Base-by-base conservation (phyloP, 2,329 filamentous ascomycete genomes). In the Cryphonectria parasitica region DNA sequence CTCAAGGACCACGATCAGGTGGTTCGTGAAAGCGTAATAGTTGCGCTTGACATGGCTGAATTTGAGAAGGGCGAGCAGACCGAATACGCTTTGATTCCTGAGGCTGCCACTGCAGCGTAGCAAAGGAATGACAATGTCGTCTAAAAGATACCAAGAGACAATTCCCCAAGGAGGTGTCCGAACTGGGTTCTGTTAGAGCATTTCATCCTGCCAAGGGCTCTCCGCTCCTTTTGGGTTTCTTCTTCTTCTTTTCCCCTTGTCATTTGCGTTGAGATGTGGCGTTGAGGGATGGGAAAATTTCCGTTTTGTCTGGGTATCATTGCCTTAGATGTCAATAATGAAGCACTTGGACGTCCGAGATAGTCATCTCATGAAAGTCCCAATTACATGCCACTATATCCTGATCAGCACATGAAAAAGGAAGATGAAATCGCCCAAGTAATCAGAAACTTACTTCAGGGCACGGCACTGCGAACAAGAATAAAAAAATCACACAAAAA, bases 41-140 rank as follows among this genome's bases (percentile, higher is more conserved):
- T 99, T 69, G 96, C 96, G 61, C 86, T 99, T 75, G 96, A 99
- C 81, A 99, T 99, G 94, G 96, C 95, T 15, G 95, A 98, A 78
- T 98, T 94, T 78, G 96, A 99, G 85, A 94, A 92, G 84, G 92
- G 90, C 75, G 92, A 93, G 58, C 90, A 97, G 81, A 84, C 90
- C 43, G 95, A 99, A 79, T 99, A 99, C 84, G 96, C 96, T 63
- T 87, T 97, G 77, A 91, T 98, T 75, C 95, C 95, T 3, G 88
- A 92, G 76, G 81, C 81, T 65, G 79, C 80, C 74, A 81, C 81
- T 75, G 76, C 80, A 70, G 82, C 81, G 72, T 83, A 73, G 62
- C 10, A 36, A 15, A n/a, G 19, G 10, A 17, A 11, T 65, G 54
- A 75, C 71, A 74, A 75, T 70, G 72, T 72, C 34, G 15, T 39